phyloP scores from a whole-genome alignment of 163 green algal genomes.

The Picocystis sp. region DNA sequence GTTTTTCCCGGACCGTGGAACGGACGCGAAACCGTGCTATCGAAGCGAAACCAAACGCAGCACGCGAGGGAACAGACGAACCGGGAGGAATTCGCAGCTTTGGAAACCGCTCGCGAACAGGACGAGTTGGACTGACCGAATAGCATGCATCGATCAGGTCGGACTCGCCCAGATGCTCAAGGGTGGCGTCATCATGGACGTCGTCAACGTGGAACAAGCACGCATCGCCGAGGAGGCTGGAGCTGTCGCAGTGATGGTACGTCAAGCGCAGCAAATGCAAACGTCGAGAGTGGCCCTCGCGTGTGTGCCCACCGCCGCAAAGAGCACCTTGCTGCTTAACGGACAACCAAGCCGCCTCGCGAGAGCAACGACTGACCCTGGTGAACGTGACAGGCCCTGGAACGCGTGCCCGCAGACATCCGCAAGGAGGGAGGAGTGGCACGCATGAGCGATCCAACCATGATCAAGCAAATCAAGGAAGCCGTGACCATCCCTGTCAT shows the following conservation, averaged over 20 bases:
- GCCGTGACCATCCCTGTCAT: slow-evolving; percentile 98
- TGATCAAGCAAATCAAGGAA: slow-evolving; percentile 92
- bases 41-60: too few species aligned
- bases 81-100: too few species aligned
- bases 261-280: too few species aligned
- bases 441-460: slow-evolving; percentile 79
- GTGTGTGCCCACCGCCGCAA: too few species aligned
- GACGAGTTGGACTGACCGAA: background rate
- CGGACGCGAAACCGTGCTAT: too few species aligned
- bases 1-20: too few species aligned
- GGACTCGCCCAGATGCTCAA: slow-evolving; percentile 97
- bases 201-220: slow-evolving; percentile 90
- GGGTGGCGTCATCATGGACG: slow-evolving; percentile 97
- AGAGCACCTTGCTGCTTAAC: too few species aligned
- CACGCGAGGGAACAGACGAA: too few species aligned
- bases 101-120: too few species aligned
- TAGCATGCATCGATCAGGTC: slow-evolving; percentile 36
- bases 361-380: too few species aligned
- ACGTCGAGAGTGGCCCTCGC: too few species aligned
- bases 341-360: too few species aligned
- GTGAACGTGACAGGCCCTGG: slow-evolving; percentile 45
- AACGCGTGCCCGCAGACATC: slow-evolving; percentile 78
- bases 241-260: slow-evolving; percentile 53
- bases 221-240: slow-evolving; percentile 97
- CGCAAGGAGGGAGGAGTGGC: slow-evolving; percentile 82